Evolutionary conservation across 2,329 filamentous ascomycete genomes (phyloP), one percentile per base, ranked within the genome.

Genomic region (Trichoderma sp.): DNA sequence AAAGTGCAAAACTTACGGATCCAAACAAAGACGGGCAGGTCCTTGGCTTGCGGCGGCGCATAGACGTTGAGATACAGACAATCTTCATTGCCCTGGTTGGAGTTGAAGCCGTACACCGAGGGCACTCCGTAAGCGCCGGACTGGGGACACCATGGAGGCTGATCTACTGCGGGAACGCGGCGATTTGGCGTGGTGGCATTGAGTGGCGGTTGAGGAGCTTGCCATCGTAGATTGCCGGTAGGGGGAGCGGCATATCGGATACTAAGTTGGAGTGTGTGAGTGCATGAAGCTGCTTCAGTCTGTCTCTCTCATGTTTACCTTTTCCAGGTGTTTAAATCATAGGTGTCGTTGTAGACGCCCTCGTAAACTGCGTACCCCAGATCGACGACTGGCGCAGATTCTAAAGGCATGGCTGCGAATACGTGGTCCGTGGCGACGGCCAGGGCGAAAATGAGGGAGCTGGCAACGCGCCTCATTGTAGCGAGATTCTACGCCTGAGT

Each of bases 11-110:
- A 61, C 71, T 65, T 63, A 70, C 70, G 82, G 26, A 85, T 81
- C 81, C 81, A 84, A 2, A 84, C 81, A 5, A 84, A 70, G 1
- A 85, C 83, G 0, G 82, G 78, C 55, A 81, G 78, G 4, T 78
- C 72, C 43, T 80, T 75, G 6, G 83, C 77, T 14, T 74, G 69
- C 30, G 81, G 73, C 3, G 83, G 82, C 4, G 80, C 80, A 70
- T 81, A 80, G 2, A 84, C 79, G 69, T 84, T 83, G 6, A 84
- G 74, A 70, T 82, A 82, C 1, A 84, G 72, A 65, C 83, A 84
- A 69, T 84, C 83, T 70, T 84, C 83, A 18, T 79, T 74, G 3
- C 77, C 78, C 1, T 74, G 73, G 18, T 74, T 66, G 54, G 71
- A 74, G 2, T 72, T 68, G 8, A 71, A 70, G 21, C 74, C 70